phyloP scores from a whole-genome alignment of 2,329 filamentous ascomycete species.

The Trichophyton rubrum region DNA sequence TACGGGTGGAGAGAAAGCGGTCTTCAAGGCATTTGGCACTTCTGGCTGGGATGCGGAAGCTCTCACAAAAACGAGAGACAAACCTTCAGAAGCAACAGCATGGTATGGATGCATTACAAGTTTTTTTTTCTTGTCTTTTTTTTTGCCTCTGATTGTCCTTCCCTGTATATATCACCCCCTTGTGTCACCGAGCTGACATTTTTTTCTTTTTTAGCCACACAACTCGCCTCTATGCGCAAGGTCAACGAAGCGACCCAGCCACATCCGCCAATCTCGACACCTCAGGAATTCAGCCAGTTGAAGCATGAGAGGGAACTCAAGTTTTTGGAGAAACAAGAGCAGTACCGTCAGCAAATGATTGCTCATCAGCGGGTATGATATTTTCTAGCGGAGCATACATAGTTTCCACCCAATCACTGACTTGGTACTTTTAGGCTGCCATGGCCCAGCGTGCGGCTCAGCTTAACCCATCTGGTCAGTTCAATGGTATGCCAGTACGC shows the following conservation, averaged over 20 bases:
- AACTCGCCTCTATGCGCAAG: slow-evolving; percentile 70
- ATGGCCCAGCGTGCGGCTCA: slow-evolving; percentile 34
- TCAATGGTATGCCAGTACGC: slow-evolving; percentile 1
- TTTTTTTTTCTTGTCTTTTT: background rate
- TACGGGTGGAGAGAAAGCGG: slow-evolving; percentile 74
- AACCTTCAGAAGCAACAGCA: slow-evolving; percentile 79
- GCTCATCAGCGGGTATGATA: slow-evolving; percentile 39
- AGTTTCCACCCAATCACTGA: background rate
- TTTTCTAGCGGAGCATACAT: background rate
- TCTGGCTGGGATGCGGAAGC: slow-evolving; percentile 87
- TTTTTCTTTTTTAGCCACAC: slow-evolving; percentile 37
- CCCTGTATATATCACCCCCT: background rate
- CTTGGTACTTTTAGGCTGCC: slow-evolving; percentile 22
- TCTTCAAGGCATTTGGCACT: slow-evolving; percentile 78
- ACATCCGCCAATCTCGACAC: slow-evolving; percentile 54
- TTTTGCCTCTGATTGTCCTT: background rate
- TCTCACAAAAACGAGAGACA: slow-evolving; percentile 87
- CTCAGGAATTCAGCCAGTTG: slow-evolving; percentile 78
- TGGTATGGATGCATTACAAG: slow-evolving; percentile 28
- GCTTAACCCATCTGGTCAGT: slow-evolving; percentile 13
- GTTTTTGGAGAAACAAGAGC: slow-evolving; percentile 43
- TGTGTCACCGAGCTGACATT: slow-evolving; percentile 10
- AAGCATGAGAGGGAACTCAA: slow-evolving; percentile 77
- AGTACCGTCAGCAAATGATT: slow-evolving; percentile 52
- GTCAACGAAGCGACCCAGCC: slow-evolving; percentile 55